These are phyloP conservation scores for Cadophora gregata DNA, from an alignment of 2,329 filamentous ascomycete species.

Conservation along the genomic window DNA sequence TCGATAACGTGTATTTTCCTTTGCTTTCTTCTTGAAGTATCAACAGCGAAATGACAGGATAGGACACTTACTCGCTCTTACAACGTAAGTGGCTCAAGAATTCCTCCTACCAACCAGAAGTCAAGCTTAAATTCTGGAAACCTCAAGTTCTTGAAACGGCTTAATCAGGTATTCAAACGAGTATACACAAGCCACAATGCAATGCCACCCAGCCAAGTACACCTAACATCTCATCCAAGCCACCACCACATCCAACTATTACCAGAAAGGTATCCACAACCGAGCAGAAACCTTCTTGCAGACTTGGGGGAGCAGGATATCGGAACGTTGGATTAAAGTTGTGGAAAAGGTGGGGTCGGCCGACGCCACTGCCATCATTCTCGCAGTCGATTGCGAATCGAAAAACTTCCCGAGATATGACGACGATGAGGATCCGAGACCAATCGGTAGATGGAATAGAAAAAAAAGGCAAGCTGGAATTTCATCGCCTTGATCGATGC, in stretches of 20 bases:
- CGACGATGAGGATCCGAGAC: background rate
- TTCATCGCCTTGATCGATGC: background rate
- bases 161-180: no score
- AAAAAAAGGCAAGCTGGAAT: background rate
- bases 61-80: no score
- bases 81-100: no score
- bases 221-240: background rate
- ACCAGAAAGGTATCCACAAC: background rate
- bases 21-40: no score
- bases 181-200: background rate
- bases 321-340: conserved; percentile 10
- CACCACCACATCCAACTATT: background rate
- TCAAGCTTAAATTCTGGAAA: no score
- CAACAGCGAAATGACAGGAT: no score
- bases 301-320: background rate
- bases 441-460: background rate
- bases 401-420: background rate
- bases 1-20: no score
- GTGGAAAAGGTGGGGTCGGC: background rate
- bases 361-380: conserved; percentile 8
- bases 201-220: background rate
- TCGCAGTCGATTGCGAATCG: background rate
- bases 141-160: no score
- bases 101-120: no score
- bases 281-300: background rate